Evolutionary conservation across 331 rosid genomes (phyloP), one percentile per base, ranked within the genome.

Genomic region (Acacia concinna): DNA sequence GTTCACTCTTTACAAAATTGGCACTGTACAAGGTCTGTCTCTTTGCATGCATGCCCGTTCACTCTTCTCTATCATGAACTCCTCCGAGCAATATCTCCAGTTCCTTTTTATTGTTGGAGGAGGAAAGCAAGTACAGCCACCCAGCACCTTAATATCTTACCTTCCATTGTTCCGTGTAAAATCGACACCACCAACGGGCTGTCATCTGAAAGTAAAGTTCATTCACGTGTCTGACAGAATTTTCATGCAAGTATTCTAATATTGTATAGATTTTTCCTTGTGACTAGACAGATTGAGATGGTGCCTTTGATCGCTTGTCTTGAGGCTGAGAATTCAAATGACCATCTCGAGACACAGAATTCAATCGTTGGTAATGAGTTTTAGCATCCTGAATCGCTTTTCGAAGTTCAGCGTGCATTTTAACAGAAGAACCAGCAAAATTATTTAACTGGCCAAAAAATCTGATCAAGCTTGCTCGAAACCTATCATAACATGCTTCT

Each of bases 401-500:
- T 64, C 83, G 78, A 31, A 94, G 90, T 28, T 87, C 88, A 1
- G 28, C 76, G 60, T 92, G 86, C 97, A 89, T 90, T 18, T 65
- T 68, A 41, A 84, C 88, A 47, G 92, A 92, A 81, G 83, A 79
- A 7, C 84, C 86, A 0, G 97, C 80, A 89, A 92, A 90, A 52
- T 43, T 76, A 43, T 66, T 79, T 78, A 94, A 82, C 17, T 82
- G 82, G 46, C 81, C 81, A 5, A 85, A 80, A 86, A 94, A 89
- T 27, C 71, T 73, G 3, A 77, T 71, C 90, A 94, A 83, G 81
- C 89, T 87, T 65, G 86, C 28, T 27, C 81, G 84, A 57, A 94
- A 92, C 38, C 38, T 70, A 80, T 90, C 91, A 71, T 87, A 89
- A 70, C 90, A 87, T 1, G 93, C 89, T 43, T 82, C 89, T 15